These are phyloP conservation scores for Chara braunii DNA, from an alignment of 139 green algal species.

Conservation along the genomic window DNA sequence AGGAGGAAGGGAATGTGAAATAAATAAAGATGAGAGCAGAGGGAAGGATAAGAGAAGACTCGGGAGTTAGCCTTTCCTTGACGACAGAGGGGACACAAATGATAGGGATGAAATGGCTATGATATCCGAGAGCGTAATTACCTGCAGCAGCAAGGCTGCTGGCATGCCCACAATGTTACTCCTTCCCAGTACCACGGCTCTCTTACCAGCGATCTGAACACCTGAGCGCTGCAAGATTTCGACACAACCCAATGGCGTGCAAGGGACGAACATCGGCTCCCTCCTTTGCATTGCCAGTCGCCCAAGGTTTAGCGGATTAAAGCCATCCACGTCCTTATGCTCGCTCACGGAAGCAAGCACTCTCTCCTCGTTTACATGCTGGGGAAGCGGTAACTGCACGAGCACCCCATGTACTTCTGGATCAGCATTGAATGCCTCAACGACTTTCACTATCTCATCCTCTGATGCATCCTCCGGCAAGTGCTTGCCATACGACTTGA, in stretches of 20 bases:
- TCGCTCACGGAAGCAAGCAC: slow-evolving; percentile 67
- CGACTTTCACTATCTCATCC: slow-evolving; percentile 76
- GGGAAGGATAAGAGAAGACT: neutral
- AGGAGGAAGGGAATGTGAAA: neutral
- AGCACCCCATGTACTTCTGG: slow-evolving; percentile 86
- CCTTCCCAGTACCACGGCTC: slow-evolving; percentile 80
- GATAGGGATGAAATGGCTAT: too few relatives aligned
- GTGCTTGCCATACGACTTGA: slow-evolving; percentile 42
- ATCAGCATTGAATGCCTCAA: slow-evolving; percentile 69
- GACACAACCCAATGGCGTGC: slow-evolving; percentile 53
- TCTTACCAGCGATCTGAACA: slow-evolving; percentile 50
- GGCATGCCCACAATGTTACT: slow-evolving; percentile 93
- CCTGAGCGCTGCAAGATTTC: slow-evolving; percentile 28
- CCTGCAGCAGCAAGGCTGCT: slow-evolving; percentile 76
- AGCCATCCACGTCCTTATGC: slow-evolving; percentile 85
- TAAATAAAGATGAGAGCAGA: neutral
- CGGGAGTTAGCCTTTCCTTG: too few relatives aligned
- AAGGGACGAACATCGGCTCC: slow-evolving; percentile 63
- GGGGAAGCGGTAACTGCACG: slow-evolving; percentile 89
- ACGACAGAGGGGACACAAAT: too few relatives aligned
- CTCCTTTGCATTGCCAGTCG: slow-evolving; percentile 64
- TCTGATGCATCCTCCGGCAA: slow-evolving; percentile 76
- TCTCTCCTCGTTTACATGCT: slow-evolving; percentile 78
- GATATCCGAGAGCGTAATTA: too few relatives aligned
- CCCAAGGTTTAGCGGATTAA: slow-evolving; percentile 92